Evolutionary conservation across 176 grass and related monocot species (phyloP).

Genomic region (Oryza meridionalis): DNA sequence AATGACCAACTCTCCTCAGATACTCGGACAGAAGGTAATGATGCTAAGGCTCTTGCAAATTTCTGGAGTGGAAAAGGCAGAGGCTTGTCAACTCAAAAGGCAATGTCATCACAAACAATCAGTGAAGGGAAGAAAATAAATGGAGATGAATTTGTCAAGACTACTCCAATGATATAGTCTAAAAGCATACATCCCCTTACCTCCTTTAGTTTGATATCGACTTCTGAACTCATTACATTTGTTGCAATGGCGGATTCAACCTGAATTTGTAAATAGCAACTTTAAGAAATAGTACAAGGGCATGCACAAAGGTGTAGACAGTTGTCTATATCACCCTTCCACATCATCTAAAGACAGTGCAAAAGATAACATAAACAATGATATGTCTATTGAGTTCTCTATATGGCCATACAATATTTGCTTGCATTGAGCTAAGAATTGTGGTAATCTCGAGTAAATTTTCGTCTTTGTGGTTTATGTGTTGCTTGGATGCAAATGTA

Average conservation of each 20-base stretch:
- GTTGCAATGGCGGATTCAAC: slow-evolving; percentile 69
- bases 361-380: neutral
- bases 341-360: neutral
- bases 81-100: neutral
- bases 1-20: slow-evolving; percentile 71
- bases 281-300: slow-evolving; percentile 12
- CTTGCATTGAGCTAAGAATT: neutral
- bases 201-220: slow-evolving; percentile 61
- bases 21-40: slow-evolving; percentile 68
- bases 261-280: slow-evolving; percentile 51
- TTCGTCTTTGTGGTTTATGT: neutral
- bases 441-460: neutral
- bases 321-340: neutral
- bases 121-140: slow-evolving; percentile 3
- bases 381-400: neutral
- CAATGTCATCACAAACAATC: slow-evolving; percentile 3
- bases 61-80: slow-evolving; percentile 56
- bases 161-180: slow-evolving; percentile 19
- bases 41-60: slow-evolving; percentile 60
- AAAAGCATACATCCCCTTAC: slow-evolving; percentile 42
- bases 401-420: neutral
- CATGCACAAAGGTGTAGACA: neutral
- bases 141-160: neutral
- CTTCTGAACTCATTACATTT: slow-evolving; percentile 58
- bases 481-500: neutral